These are phyloP conservation scores for Glarea lozoyensis DNA, from an alignment of 495 filamentous ascomycete species.

Conservation along the genomic window DNA sequence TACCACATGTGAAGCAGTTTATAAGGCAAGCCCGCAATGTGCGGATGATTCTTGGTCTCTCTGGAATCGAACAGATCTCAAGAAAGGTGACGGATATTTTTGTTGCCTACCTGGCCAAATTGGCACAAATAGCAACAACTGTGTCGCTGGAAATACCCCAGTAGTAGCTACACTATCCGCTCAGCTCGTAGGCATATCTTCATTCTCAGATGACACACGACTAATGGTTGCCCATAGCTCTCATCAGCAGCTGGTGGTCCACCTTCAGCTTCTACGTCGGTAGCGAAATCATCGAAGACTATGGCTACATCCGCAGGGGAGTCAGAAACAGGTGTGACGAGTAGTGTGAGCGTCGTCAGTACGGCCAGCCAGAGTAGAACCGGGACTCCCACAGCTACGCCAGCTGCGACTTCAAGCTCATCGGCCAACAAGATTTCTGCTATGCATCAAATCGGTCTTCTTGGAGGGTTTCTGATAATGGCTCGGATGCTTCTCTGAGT, in stretches of 20 bases:
- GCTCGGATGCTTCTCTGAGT: neutral
- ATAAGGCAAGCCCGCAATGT: slow-evolving; percentile 6
- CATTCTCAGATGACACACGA: too few species aligned
- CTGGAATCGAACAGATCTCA: neutral
- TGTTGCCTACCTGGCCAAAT: slow-evolving; percentile 11
- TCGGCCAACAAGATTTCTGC: neutral
- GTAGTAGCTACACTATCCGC: slow-evolving; percentile 8
- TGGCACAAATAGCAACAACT: slow-evolving; percentile 6
- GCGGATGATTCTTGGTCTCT: slow-evolving; percentile 10
- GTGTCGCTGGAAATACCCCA: slow-evolving; percentile 3
- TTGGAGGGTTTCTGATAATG: neutral
- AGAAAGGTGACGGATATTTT: slow-evolving; percentile 5
- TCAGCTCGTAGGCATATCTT: neutral
- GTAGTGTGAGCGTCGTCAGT: neutral
- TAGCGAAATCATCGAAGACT: neutral
- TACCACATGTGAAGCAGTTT: slow-evolving; percentile 1
- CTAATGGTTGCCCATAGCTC: too few species aligned
- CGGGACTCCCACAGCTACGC: neutral
- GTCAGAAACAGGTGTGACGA: too few species aligned
- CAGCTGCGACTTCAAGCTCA: neutral
- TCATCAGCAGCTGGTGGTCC: neutral
- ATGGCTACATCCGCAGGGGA: neutral
- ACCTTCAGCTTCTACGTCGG: neutral
- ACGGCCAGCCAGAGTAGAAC: neutral
- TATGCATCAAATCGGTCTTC: neutral